Percentiles rank a stretch among this genome's conserved stretches.
phyloP scores from a whole-genome alignment of 2,329 filamentous ascomycete species.

The Geosmithia putterillii region DNA sequence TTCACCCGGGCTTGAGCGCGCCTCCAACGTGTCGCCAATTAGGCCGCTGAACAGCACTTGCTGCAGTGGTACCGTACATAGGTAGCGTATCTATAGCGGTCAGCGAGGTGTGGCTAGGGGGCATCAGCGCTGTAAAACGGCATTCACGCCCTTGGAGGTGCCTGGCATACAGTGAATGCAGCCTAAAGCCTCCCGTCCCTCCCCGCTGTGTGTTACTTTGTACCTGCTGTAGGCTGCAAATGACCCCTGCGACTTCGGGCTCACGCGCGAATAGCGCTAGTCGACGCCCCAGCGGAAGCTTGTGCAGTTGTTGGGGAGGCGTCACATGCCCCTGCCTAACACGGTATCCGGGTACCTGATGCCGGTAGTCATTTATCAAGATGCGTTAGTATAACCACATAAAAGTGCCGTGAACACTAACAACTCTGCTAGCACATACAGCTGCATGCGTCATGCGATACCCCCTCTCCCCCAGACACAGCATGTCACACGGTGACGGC shows the following conservation, averaged over 20 bases:
- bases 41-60: no score
- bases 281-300: background rate
- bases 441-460: background rate
- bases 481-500: background rate
- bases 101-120: no score
- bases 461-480: background rate
- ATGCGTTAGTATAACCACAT: background rate
- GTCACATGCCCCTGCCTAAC: constrained; percentile 1
- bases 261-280: background rate
- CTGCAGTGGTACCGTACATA: no score
- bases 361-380: constrained; percentile 1
- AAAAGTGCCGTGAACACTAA: background rate
- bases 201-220: background rate
- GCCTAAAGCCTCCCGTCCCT: no score
- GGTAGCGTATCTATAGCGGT: no score
- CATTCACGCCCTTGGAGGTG: no score
- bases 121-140: no score
- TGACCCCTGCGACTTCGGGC: background rate
- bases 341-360: background rate
- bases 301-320: background rate
- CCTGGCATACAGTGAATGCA: no score
- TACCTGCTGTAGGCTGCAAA: background rate
- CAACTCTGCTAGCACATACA: background rate
- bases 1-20: background rate
- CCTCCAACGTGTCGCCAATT: background rate